These are phyloP conservation scores for Penicillium occitanis DNA, from an alignment of 2,329 filamentous ascomycete species.

Conservation along the genomic window DNA sequence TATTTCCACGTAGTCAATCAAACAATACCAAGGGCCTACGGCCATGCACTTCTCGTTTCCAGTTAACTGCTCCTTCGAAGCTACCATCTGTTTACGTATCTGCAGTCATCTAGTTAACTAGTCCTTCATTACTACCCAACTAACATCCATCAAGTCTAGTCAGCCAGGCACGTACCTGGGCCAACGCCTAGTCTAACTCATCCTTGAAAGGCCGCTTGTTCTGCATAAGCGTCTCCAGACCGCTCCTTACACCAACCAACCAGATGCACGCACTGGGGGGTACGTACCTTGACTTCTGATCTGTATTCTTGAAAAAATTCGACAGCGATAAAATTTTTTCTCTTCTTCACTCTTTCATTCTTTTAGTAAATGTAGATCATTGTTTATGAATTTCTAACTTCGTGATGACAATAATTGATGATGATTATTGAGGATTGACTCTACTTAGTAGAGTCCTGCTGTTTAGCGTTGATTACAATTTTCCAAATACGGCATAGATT, in stretches of 20 bases:
- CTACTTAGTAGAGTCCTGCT: too few relatives aligned
- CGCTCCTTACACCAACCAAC: constrained; percentile 16
- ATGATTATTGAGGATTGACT: neutral
- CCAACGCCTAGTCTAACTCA: neutral
- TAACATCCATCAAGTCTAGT: constrained; percentile 8
- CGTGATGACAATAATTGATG: neutral
- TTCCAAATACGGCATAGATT: constrained; percentile 6
- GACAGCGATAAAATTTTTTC: neutral
- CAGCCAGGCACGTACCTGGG: constrained; percentile 2
- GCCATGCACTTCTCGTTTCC: neutral
- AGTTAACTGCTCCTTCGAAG: neutral
- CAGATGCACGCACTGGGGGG: neutral
- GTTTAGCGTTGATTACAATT: constrained; percentile 3
- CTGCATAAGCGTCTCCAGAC: constrained; percentile 18
- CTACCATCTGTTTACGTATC: neutral
- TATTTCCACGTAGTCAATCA: constrained; percentile 9
- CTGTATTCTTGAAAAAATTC: neutral
- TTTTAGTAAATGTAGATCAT: neutral
- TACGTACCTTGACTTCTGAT: neutral
- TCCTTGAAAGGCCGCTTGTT: neutral
- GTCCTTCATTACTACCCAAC: constrained; percentile 6
- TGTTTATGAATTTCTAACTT: neutral
- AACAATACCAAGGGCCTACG: neutral
- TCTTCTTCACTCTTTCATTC: neutral
- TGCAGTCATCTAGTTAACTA: neutral